Evolutionary conservation across 2,329 filamentous ascomycete species (phyloP).

Genomic region (Volutella citrinella): DNA sequence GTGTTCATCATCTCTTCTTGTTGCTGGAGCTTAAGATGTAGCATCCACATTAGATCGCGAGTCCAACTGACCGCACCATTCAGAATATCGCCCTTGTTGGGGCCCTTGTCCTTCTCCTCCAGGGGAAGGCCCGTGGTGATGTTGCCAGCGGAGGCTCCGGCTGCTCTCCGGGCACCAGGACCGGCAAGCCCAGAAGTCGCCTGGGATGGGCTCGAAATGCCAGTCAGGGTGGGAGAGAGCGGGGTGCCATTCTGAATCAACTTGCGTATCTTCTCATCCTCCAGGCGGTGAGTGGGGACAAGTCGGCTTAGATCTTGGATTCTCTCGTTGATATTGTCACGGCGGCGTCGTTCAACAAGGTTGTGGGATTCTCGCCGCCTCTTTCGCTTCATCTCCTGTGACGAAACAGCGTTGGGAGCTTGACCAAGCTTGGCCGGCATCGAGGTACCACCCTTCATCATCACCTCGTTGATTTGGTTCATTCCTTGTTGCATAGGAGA

Average conservation of each 20-base stretch:
- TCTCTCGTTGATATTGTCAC: slow-evolving; percentile 98
- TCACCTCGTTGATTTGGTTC: slow-evolving; percentile 81
- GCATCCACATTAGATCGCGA: slow-evolving; percentile 94
- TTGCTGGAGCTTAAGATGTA: slow-evolving; percentile 85
- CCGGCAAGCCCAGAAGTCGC: slow-evolving; percentile 87
- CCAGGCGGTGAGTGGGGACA: slow-evolving; percentile 85
- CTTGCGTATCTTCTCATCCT: slow-evolving; percentile 96
- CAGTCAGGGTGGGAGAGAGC: slow-evolving; percentile 76
- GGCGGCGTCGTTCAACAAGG: slow-evolving; percentile 86
- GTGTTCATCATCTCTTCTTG: slow-evolving; percentile 81
- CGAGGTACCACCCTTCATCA: slow-evolving; percentile 83
- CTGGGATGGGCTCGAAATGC: slow-evolving; percentile 64
- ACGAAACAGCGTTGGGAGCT: slow-evolving; percentile 57
- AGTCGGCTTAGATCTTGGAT: slow-evolving; percentile 95
- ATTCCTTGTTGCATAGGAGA: slow-evolving; percentile 71
- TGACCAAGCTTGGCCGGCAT: slow-evolving; percentile 80
- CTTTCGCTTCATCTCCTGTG: slow-evolving; percentile 91
- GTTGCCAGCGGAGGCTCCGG: slow-evolving; percentile 66
- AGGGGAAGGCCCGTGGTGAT: slow-evolving; percentile 91
- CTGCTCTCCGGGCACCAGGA: slow-evolving; percentile 76
- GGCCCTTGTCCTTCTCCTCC: slow-evolving; percentile 97
- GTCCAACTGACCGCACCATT: slow-evolving; percentile 98
- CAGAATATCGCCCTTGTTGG: slow-evolving; percentile 97
- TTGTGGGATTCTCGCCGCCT: slow-evolving; percentile 93
- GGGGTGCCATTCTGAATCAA: slow-evolving; percentile 90